A percentile compares a stretch with the other conserved stretches of the same genome.
Evolutionary conservation across 345 rosid genomes (phyloP).

Genomic region (Geranium brycei): DNA sequence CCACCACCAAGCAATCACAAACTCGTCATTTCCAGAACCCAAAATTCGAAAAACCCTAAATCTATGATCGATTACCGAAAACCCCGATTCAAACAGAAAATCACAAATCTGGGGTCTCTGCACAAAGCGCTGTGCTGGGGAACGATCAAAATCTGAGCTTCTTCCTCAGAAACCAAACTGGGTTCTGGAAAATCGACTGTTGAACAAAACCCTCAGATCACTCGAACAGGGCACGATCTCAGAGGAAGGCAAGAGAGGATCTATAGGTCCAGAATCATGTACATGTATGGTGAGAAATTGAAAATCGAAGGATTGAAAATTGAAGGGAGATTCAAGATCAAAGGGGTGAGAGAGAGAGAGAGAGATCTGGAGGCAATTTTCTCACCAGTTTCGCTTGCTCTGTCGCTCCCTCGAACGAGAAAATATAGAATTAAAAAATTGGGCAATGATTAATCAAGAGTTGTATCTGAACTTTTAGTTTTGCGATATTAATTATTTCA

Average conservation of each 20-base stretch:
- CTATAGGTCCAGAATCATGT: neutral
- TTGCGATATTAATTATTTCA: too few relatives aligned
- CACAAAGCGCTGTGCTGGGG: too few relatives aligned
- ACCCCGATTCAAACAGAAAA: neutral
- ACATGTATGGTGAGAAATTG: neutral
- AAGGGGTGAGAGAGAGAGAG: neutral
- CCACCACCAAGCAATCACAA: constrained; percentile 11
- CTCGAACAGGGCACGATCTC: neutral
- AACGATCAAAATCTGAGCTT: neutral
- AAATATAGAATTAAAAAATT: too few relatives aligned
- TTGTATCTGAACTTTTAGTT: neutral
- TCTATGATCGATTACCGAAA: neutral
- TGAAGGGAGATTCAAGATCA: neutral
- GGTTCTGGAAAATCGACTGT: neutral
- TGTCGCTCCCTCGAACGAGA: neutral
- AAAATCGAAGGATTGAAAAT: neutral
- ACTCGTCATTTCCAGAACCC: constrained; percentile 15
- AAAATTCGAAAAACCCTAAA: constrained; percentile 7
- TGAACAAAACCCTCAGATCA: neutral
- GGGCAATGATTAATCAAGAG: neutral
- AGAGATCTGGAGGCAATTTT: neutral
- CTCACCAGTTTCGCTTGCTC: neutral
- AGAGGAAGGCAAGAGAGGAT: neutral
- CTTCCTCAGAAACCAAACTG: neutral
- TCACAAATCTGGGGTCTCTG: neutral